Conservation (phyloP, 306 rosid species). For the Cucurbita pepo region DNA sequence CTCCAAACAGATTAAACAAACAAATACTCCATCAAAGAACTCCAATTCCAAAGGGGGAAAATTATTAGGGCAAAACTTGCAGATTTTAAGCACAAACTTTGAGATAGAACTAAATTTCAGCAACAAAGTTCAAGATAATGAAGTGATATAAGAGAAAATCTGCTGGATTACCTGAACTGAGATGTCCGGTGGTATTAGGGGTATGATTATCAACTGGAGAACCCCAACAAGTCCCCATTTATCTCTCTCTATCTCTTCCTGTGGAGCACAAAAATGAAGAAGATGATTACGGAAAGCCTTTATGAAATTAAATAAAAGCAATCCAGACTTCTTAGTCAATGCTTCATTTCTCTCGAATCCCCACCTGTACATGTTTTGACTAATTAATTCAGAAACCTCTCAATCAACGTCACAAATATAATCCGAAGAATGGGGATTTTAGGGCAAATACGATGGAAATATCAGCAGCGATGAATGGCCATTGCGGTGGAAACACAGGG, state of each 20-base stretch:
- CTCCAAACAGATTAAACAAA: neutral
- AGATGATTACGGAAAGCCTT: neutral
- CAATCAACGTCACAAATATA: neutral
- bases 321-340: neutral
- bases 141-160: neutral
- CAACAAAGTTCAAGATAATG: too few species aligned
- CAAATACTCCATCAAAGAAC: neutral
- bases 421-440: neutral
- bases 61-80: neutral
- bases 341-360: neutral
- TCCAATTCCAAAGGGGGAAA: neutral
- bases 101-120: neutral
- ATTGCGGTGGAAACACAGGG: neutral
- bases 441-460: neutral
- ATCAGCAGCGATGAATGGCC: neutral
- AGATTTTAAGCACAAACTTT: neutral
- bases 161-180: slow-evolving; percentile 26
- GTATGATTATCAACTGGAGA: slow-evolving; percentile 22
- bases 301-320: neutral
- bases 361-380: neutral
- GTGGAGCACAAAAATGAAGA: neutral
- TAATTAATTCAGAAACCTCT: neutral
- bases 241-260: slow-evolving; percentile 5
- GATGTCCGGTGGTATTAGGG: slow-evolving; percentile 27
- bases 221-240: slow-evolving; percentile 85